Evolutionary conservation across 108 stramenopile species (phyloP), one percentile per base, ranked within the genome.

Genomic region (Epithemia pelagica): DNA sequence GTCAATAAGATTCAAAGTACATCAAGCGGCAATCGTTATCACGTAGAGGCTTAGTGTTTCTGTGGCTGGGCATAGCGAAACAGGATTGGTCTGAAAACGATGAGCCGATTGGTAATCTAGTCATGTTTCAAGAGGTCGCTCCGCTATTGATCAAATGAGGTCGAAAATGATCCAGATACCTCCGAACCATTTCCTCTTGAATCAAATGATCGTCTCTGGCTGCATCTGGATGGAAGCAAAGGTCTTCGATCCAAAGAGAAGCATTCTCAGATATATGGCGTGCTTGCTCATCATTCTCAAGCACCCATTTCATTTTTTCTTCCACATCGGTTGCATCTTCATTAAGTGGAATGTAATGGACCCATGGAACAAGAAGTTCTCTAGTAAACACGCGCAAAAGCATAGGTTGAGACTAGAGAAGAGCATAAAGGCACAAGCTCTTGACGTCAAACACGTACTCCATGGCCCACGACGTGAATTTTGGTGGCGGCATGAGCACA

Each of bases 401-500:
- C n/a, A n/a, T n/a, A n/a, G n/a, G n/a, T n/a, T n/a, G n/a, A n/a
- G n/a, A n/a, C n/a, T 82, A n/a, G n/a, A n/a, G n/a, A n/a, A n/a
- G n/a, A n/a, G 30, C 30, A 23, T 32, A 63, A 32, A 0, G 20
- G 30, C 22, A 33, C 7, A 1, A 30, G 31, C 37, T 46, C 37
- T 46, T 5, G 37, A 15, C 37, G 37, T 10, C 15, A 5, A 46
- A 46, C 15, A 46, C 37, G 5, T 46, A 46, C 37, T 84, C 83
- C 90, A 94, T 88, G 24, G 83, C 65, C 89, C 88, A 94, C 24
- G 87, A 87, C 5, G 76, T 86, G 33, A 75, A 73, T 33, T 79
- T 79, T 28, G 86, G 86, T 28, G 66, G 60, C 7, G 89, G 78
- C 89, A 90, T 87, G 15, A 90, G 63, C 10, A 90, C 89, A 2